Evolutionary conservation across 2,329 filamentous ascomycete genomes (phyloP), one percentile per base, ranked within the genome.

Genomic region (Pseudogymnoascus sp.): DNA sequence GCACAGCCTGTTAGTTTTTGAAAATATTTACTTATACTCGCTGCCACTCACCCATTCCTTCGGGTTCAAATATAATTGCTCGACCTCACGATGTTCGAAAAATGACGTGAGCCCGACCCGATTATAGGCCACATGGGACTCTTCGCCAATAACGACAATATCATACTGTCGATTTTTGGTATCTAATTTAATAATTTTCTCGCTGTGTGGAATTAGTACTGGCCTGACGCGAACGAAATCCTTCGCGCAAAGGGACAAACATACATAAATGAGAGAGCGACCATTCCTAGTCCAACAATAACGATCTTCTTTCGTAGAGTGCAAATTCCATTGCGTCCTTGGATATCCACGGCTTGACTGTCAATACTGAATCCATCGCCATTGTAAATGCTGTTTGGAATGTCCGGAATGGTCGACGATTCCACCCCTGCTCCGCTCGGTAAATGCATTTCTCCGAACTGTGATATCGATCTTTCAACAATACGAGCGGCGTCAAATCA

Each of bases 271-370:
- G 89, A 86, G 67, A 94, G 88, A 38, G 88, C 90, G 47, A 96
- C 91, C 92, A 97, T 97, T 2, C 91, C 91, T 74, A 96, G 75
- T 8, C 91, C 91, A 38, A 96, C 90, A 37, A 96, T 85, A 2
- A 95, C 90, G 35, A 95, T 76, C 70, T 81, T 85, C 72, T 89
- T 90, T 64, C 83, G 47, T 54, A 28, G 47, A 6, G n/a, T 11
- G 9, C 47, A 54, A 77, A 63, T 25, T 25, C 28, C 47, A 54
- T 20, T 20, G 14, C 6, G 9, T 34, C 47, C 25, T 6, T 32
- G n/a, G 28, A 6, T 50, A 30, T 30, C 6, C 14, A 18, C 25
- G n/a, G 8, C 25, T n/a, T 30, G n/a, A 18, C 25, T 16, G 8
- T 14, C 9, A 20, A 54, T 32, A 9, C 32, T 6, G 47, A 54